Evolutionary conservation across 2,329 filamentous ascomycete genomes (phyloP), one percentile per base, ranked within the genome.

Genomic region (Ophiostoma montium): DNA sequence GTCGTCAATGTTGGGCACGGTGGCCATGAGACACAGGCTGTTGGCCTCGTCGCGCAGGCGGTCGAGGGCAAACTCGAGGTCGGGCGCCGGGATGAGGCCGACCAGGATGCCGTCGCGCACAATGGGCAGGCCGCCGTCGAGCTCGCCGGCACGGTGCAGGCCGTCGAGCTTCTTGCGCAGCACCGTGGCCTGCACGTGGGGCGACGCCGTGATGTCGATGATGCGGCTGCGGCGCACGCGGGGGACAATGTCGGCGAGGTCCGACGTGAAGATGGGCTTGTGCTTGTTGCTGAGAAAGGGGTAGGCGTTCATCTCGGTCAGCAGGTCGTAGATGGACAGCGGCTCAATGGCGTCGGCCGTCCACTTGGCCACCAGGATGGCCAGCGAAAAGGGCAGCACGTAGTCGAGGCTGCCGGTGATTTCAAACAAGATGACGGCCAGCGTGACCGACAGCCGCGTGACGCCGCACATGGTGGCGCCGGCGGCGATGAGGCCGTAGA

Each of bases 381-480:
- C 84, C 9, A 98, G 69, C 0, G 89, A 95, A 63, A 96, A 96
- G 0, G 92, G 92, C 11, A 98, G 70, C 3, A 98, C 92, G 59
- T 96, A 94, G 62, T 96, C 86, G 45, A 96, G 71, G 62, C 87
- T 95, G 49, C 92, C 92, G 0, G 92, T 98, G 33, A 98, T 71
- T 63, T 98, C 92, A 57, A 98, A 96, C 1, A 96, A 70, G 53
- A 98, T 96, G 59, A 96, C 88, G 0, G 88, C 89, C 9, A 98
- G 71, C 0, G 92, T 96, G 19, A 98, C 86, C 0, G 89, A 95
- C 1, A 98, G 68, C 46, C 92, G 78, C 2, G 92, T 98, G 2
- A 96, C 92, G 46, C 92, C 92, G 57, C 90, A 96, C 92, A 98
- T 96, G 31, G 90, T 95, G 2, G 92, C 88, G 15, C 92, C 92